Evolutionary conservation across 2,329 filamentous ascomycete genomes (phyloP), one percentile per base, ranked within the genome.

Genomic region (Neopestalotiopsis clavispora): DNA sequence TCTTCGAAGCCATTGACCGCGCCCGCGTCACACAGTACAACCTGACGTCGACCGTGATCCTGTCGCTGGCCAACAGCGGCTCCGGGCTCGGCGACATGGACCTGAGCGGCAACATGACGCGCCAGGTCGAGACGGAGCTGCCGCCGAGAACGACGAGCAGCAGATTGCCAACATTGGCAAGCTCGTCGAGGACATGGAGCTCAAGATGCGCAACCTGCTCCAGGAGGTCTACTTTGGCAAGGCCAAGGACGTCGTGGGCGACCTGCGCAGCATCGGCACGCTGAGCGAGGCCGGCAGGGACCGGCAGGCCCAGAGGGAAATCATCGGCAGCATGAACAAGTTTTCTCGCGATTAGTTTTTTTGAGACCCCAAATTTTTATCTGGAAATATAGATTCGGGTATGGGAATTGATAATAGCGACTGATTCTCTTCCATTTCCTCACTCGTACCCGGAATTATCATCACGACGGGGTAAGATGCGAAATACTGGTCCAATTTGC

Each of bases 161-260:
- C 96, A 99, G 85, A 96, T 99, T 75, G 93, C 93, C 75, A 99
- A 99, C 82, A 94, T 98, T 70, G 96, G 96, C 69, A 88, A 91
- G 72, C 87, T 99, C 78, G 95, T 99, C 66, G 96, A 99, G 86
- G 96, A 99, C 81, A 98, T 99, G 96, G 96, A 99, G 84, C 90
- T 98, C 80, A 97, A 98, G 87, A 98, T 99, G 96, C 90, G 96
- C 73, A 99, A 99, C 82, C 82, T 98, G 81, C 85, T 99, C 80
- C 95, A 99, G 86, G 96, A 99, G 83, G 96, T 99, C 64, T 99
- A 99, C 84, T 99, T 99, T 83, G 96, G 96, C 79, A 99, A 99
- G 86, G 95, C 96, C 67, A 98, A 97, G 88, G 96, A 99, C 82
- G 94, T 99, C 3, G 95, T 99, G 3, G 96, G 95, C 67, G 95